Percentiles rank a stretch among this genome's conserved stretches.
Evolutionary conservation across 2,329 filamentous ascomycete genomes (phyloP).

Genomic region (Parastagonospora avenae): DNA sequence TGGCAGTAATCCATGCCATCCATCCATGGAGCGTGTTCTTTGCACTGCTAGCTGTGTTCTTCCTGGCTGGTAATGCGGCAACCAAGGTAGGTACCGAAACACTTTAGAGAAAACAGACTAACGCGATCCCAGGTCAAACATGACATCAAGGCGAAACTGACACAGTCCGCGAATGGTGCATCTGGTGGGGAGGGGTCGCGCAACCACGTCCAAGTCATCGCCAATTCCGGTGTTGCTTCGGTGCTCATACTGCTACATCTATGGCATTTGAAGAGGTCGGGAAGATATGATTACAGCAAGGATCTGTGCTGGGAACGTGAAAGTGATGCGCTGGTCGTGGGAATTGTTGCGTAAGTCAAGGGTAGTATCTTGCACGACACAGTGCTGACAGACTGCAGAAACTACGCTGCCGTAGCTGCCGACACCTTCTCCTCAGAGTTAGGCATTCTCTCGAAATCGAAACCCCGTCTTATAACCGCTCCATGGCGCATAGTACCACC

Average conservation of each 20-base stretch:
- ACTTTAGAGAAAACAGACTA: neutral
- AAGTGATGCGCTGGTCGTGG: constrained; percentile 51
- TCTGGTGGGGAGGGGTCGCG: constrained; percentile 80
- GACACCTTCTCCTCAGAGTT: constrained; percentile 97
- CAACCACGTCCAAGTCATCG: constrained; percentile 86
- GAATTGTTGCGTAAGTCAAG: constrained; percentile 52
- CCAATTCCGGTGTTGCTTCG: constrained; percentile 82
- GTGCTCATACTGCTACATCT: constrained; percentile 62
- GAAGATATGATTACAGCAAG: constrained; percentile 25
- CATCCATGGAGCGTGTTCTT: constrained; percentile 97
- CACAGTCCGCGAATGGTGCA: constrained; percentile 74
- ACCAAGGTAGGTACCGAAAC: constrained; percentile 67
- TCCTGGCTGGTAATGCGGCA: constrained; percentile 79
- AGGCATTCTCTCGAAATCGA: constrained; percentile 78
- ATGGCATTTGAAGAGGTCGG: constrained; percentile 49
- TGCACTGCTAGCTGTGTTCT: constrained; percentile 80
- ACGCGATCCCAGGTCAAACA: constrained; percentile 72
- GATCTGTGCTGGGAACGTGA: constrained; percentile 49
- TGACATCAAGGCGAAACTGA: constrained; percentile 80
- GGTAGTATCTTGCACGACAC: neutral
- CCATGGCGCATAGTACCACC: constrained; percentile 78
- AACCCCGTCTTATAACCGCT: constrained; percentile 86
- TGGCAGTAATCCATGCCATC: constrained; percentile 80
- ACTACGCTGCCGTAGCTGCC: constrained; percentile 89
- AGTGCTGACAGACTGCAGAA: constrained; percentile 58